Conservation (phyloP, 441 rosid species). For the Bruguiera hainesii region DNA sequence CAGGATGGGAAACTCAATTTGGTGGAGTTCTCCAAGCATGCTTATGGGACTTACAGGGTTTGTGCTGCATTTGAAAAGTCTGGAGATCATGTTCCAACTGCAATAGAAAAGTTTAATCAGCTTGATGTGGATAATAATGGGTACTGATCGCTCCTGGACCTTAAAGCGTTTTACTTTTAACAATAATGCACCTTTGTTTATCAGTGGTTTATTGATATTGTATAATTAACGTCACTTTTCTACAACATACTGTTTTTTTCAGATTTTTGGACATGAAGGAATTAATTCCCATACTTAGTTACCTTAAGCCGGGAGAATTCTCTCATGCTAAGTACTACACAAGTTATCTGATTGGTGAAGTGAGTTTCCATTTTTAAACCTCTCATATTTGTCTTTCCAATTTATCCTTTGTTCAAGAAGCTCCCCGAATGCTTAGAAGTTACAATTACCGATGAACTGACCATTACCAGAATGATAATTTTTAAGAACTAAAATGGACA, state of each 20-base stretch:
- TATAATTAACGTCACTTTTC: not conserved
- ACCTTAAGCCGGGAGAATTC: slow-evolving; percentile 64
- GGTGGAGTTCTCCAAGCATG: slow-evolving; percentile 38
- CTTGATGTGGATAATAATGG: slow-evolving; percentile 52
- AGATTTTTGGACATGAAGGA: slow-evolving; percentile 46
- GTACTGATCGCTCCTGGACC: slow-evolving; percentile 14
- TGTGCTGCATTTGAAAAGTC: slow-evolving; percentile 41
- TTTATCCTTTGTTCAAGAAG: too few relatives aligned
- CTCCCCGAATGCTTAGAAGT: too few relatives aligned
- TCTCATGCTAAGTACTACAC: slow-evolving; percentile 54
- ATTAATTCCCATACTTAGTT: slow-evolving; percentile 46
- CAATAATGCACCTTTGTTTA: not conserved
- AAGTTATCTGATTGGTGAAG: slow-evolving; percentile 49
- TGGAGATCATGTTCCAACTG: slow-evolving; percentile 25
- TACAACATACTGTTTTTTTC: not conserved
- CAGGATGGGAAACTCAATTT: slow-evolving; percentile 45
- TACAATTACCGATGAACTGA: too few relatives aligned
- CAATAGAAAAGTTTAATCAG: slow-evolving; percentile 44
- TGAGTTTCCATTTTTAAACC: slow-evolving; percentile 7
- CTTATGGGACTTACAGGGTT: slow-evolving; percentile 44
- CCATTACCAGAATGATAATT: too few relatives aligned
- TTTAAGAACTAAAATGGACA: too few relatives aligned
- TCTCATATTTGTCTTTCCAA: too few relatives aligned
- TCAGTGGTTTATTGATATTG: not conserved
- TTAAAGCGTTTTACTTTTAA: not conserved